Base-by-base conservation (phyloP, 768 basidiomycete species). In the Imleria badia region DNA sequence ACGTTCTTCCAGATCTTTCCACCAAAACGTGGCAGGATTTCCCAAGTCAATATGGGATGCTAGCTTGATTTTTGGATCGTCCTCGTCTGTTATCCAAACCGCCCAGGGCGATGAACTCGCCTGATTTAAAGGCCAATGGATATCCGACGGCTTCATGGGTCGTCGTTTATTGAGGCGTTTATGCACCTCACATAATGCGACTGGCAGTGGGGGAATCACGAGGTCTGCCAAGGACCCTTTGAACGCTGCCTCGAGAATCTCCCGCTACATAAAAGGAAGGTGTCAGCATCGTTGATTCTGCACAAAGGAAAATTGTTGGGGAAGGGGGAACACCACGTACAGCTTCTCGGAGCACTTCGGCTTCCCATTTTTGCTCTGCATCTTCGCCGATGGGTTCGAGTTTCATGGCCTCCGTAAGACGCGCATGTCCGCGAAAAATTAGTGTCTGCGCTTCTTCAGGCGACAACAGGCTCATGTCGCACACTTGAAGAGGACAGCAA, bases 1-100 rank as follows among this genome's bases (percentile, higher is more conserved):
- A n/a, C n/a, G n/a, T n/a, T n/a, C n/a, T 14, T 40, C 44, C 9
- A 49, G 3, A 3, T 36, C 26, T 13, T 9, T 22, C 60, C 60
- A 62, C 60, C 60, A 61, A 23, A 54, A 58, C 9, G 55, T 53
- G 17, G 33, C 4, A 0, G 52, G 55, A 20, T 58, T 49, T 2
- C 60, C 60, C 0, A 58, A 12, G 13, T 40, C 47, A 1, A 48
- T 12, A 0, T 30, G 3, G 3, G 35, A 19, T 1, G 47, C n/a
- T n/a, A n/a, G n/a, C n/a, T n/a, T 54, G 0, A 61, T 46, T 6
- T 8, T 15, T 0, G 36, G 38, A 31, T 61, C 35, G 4, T 44
- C 13, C 1, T 45, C 31, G 14, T 17, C 2, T 0, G 41, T 11
- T 2, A 48, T 54, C 40, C 49, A 49, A 3, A 19, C 2, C 1